These are phyloP conservation scores for Trichosporon faecale DNA, from an alignment of 1,284 basidiomycete species.

Conservation along the genomic window DNA sequence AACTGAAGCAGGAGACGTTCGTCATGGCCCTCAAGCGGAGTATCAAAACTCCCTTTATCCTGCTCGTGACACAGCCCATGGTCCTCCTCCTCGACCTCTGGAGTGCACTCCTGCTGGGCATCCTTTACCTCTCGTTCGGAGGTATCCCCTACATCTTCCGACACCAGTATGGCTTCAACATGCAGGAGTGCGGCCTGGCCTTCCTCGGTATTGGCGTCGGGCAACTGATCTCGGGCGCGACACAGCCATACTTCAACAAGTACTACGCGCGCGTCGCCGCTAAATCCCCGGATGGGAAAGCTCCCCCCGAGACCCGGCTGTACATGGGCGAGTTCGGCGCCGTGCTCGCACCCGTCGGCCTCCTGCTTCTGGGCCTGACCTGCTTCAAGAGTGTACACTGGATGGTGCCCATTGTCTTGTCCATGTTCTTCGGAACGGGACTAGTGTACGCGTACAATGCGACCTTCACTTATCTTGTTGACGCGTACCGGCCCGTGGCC, in stretches of 20 bases:
- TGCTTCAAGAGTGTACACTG: conserved; percentile 66
- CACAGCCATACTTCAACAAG: conserved; percentile 66
- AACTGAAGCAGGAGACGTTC: conserved; percentile 56
- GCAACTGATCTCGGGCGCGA: conserved; percentile 58
- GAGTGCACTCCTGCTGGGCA: conserved; percentile 65
- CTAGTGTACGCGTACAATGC: conserved; percentile 63
- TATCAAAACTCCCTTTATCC: conserved; percentile 69
- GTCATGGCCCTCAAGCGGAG: conserved; percentile 56
- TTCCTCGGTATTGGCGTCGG: conserved; percentile 73
- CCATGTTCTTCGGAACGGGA: conserved; percentile 47
- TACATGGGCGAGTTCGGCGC: conserved; percentile 67
- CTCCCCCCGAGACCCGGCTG: conserved; percentile 68
- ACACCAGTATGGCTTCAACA: conserved; percentile 60
- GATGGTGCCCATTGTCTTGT: conserved; percentile 52
- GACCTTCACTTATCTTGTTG: conserved; percentile 60
- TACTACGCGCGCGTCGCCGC: conserved; percentile 39
- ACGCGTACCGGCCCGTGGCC: conserved; percentile 70
- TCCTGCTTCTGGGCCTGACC: conserved; percentile 72
- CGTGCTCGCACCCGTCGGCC: conserved; percentile 64
- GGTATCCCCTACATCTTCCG: conserved; percentile 67
- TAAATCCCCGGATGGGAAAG: conserved; percentile 53
- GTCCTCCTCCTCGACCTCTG: conserved; percentile 64
- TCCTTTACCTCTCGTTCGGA: conserved; percentile 68
- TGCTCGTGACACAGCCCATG: conserved; percentile 70
- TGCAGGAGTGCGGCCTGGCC: conserved; percentile 61